Base-by-base conservation (phyloP, 2,329 filamentous ascomycete genomes). In the Hirsutella rhossiliensis region DNA sequence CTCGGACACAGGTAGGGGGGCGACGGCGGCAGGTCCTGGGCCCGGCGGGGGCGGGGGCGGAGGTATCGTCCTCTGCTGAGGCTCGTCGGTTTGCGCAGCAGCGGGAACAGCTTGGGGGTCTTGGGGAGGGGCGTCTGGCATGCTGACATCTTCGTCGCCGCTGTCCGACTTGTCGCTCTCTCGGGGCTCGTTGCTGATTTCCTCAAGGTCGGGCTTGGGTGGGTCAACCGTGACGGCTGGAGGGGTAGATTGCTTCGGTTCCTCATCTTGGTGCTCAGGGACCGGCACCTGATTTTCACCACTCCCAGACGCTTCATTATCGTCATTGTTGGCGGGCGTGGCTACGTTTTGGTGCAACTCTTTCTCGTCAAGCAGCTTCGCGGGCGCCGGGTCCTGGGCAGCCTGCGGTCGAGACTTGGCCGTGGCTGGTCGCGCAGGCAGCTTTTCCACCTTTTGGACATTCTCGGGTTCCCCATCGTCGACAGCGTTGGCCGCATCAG, bases 131-230 rank as follows among this genome's bases (percentile, higher is more conserved):
- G 69, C 71, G 59, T 86, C 82, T 31, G 72, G 70, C 77, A 87
- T 86, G 44, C 80, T 72, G 44, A 82, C 69, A 59, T 87, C 81
- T 23, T 76, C 72, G 51, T 80, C 76, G 4, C 74, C 61, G 48
- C 69, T 60, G 49, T 69, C 46, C 23, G 54, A 62, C 50, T 66
- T 68, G 40, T 55, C 59, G n/a, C 50, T 49, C 28, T 54, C 53
- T 44, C 48, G 46, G 23, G 53, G 38, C 41, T 57, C 54, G 27
- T 56, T 38, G 13, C n/a, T 23, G 13, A 29, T 52, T 40, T 56
- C 52, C 9, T 53, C 44, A 2, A 47, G 41, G 12, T 53, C 47
- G 23, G 53, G 40, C 46, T 53, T 59, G 54, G 60, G 75, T 54
- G 59, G 70, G 54, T 64, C 76, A 63, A 60, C 67, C 43, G 56